Conservation (phyloP, 2,329 filamentous ascomycete genomes). For the Colletotrichum spaethianum region DNA sequence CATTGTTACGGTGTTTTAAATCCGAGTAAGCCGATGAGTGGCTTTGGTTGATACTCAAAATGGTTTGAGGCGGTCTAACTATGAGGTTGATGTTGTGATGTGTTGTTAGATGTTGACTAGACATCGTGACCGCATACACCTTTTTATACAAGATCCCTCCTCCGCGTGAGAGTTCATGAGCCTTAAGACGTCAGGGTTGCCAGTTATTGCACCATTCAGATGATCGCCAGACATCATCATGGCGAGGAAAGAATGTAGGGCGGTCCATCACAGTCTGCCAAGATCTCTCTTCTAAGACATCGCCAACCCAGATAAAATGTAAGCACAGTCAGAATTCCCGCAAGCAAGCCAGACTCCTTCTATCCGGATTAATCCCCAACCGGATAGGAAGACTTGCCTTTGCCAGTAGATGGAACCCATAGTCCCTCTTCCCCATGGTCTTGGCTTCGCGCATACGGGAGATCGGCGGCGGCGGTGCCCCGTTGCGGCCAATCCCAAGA, state of each 20-base stretch:
- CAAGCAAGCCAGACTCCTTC: background rate
- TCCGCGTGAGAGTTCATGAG: too few species aligned
- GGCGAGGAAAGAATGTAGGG: slow-evolving; percentile 5
- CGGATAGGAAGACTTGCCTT: background rate
- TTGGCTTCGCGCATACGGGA: slow-evolving; percentile 4
- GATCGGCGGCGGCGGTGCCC: slow-evolving; percentile 20
- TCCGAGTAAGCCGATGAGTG: background rate
- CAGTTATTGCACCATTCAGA: background rate
- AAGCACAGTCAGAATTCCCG: background rate
- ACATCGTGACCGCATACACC: background rate
- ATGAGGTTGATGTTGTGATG: background rate
- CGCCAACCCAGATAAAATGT: background rate
- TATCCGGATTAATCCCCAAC: background rate
- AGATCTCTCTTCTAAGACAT: background rate
- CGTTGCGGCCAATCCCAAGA: slow-evolving; percentile 19
- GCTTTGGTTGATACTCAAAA: background rate
- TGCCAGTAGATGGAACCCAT: background rate
- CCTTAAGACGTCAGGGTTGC: background rate
- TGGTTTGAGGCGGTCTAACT: too few species aligned
- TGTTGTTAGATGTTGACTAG: background rate
- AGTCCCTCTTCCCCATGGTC: background rate
- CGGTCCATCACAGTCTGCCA: background rate
- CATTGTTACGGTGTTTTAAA: background rate
- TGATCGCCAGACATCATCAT: background rate
- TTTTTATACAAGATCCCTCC: background rate